These are phyloP conservation scores for Heterobasidion irregulare DNA, from an alignment of 1,284 basidiomycete species.

Conservation along the genomic window DNA sequence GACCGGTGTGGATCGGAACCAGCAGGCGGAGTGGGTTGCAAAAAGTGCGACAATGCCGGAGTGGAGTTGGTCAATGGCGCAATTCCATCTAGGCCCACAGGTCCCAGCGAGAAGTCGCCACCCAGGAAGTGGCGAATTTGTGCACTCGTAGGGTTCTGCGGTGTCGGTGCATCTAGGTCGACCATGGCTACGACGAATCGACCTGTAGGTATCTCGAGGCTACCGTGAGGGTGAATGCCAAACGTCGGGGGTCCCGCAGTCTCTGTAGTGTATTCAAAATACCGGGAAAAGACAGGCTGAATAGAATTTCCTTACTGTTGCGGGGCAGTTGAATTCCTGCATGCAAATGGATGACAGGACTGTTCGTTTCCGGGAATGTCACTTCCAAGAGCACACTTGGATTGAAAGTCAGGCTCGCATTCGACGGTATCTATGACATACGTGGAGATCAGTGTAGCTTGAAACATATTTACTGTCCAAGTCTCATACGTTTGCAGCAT, in stretches of 20 bases:
- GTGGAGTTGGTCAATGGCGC: constrained; percentile 30
- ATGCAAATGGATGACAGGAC: background rate
- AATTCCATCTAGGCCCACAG: background rate
- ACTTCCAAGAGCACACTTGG: constrained; percentile 14
- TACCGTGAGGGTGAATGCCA: constrained; percentile 18
- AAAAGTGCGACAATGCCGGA: constrained; percentile 34
- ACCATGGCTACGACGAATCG: constrained; percentile 39
- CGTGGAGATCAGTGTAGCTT: background rate
- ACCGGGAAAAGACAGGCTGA: constrained; percentile 13
- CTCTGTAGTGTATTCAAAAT: constrained; percentile 18
- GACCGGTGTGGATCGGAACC: constrained; percentile 46
- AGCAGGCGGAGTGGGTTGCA: constrained; percentile 41
- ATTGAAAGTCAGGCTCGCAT: constrained; percentile 12
- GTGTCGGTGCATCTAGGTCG: constrained; percentile 46
- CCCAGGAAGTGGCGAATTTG: constrained; percentile 47
- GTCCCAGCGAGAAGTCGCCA: constrained; percentile 7
- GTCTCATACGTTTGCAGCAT: background rate
- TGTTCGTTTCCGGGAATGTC: constrained; percentile 12
- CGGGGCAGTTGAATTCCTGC: background rate
- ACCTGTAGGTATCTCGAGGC: constrained; percentile 18
- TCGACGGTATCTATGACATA: constrained; percentile 10
- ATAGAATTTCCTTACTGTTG: background rate
- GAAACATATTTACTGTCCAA: background rate
- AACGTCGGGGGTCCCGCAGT: constrained; percentile 36
- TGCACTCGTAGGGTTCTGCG: constrained; percentile 31